Evolutionary conservation across 805 yeast genomes (phyloP), one percentile per base, ranked within the genome.

Genomic region (Gaillardinia entomophila): DNA sequence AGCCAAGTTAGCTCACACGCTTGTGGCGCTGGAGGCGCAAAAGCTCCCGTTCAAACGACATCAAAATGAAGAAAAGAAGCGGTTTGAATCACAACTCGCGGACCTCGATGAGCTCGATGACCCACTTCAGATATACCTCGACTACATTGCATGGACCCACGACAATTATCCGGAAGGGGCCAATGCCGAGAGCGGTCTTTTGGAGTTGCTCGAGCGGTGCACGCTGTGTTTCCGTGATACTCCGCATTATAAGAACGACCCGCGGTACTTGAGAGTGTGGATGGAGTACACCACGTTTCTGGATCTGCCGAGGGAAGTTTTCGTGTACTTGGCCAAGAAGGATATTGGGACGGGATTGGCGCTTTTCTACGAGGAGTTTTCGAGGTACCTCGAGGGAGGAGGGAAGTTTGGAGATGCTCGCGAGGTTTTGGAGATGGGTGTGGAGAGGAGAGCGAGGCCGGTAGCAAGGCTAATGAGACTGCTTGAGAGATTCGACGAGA

Each of bases 261-360:
- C 90, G 1, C 60, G 97, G 30, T 88, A 83, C 49, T 55, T 90
- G 31, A 72, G 69, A 40, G 69, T 88, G 2, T 90, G 98, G 97
- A 55, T 89, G 25, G 78, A 77, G 43, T 88, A 86, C 52, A 75
- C 83, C 6, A 72, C 69, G 16, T 78, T 71, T 47, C 71, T 82
- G 2, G 85, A 80, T 38, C 71, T 80, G 12, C 88, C 89, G 0
- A 62, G 75, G 26, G 89, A 82, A 33, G 66, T 84, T 2, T 88
- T 81, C 52, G 66, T 74, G 4, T 87, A 80, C 48, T 63, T 90
- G 56, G 75, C 79, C 27, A 73, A 79, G 38, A 78, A 81, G 41
- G 75, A 71, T 30, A 84, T 90, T 23, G 97, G 96, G 1, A 51
- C 49, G 22, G 66, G 66, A 25, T 60, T 86, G 31, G 77, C 96